Conservation (phyloP, 768 basidiomycete genomes). For the Mycena filopes region DNA sequence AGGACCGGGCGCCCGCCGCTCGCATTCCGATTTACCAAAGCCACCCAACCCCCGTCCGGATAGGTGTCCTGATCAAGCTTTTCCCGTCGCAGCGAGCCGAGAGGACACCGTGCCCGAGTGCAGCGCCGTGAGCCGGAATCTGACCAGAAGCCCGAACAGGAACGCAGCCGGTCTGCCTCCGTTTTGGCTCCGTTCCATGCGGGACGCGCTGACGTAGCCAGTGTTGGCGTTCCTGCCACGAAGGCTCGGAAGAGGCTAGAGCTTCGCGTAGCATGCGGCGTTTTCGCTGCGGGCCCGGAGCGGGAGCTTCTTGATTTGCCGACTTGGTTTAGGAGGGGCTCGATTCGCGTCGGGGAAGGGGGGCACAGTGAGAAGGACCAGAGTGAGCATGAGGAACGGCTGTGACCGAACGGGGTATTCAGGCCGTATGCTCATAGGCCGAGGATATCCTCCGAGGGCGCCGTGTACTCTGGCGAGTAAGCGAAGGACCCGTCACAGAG, state of each 20-base stretch:
- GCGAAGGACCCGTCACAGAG: too few species aligned
- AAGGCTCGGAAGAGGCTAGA: background rate
- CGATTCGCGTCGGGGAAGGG: background rate
- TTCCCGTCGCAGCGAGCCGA: too few species aligned
- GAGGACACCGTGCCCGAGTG: background rate
- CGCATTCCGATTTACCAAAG: too few species aligned
- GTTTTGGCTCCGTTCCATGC: background rate
- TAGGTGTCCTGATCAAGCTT: too few species aligned
- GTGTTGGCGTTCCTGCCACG: conserved; percentile 11
- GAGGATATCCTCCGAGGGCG: too few species aligned
- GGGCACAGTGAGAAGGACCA: too few species aligned
- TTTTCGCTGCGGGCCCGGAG: conserved; percentile 13
- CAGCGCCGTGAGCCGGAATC: background rate
- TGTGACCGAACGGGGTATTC: background rate
- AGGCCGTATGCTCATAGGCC: background rate
- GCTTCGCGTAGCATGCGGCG: background rate
- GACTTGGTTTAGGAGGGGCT: background rate
- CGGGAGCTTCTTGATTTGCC: background rate
- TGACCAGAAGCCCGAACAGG: background rate
- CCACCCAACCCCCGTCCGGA: too few species aligned
- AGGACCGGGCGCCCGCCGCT: too few species aligned
- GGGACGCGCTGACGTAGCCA: conserved; percentile 3
- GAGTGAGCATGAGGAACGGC: background rate
- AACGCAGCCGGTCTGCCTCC: background rate
- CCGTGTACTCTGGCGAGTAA: too few species aligned